Conservation (phyloP, 192 early-diverging fungal genomes). For the Gamsiella multidivaricata region DNA sequence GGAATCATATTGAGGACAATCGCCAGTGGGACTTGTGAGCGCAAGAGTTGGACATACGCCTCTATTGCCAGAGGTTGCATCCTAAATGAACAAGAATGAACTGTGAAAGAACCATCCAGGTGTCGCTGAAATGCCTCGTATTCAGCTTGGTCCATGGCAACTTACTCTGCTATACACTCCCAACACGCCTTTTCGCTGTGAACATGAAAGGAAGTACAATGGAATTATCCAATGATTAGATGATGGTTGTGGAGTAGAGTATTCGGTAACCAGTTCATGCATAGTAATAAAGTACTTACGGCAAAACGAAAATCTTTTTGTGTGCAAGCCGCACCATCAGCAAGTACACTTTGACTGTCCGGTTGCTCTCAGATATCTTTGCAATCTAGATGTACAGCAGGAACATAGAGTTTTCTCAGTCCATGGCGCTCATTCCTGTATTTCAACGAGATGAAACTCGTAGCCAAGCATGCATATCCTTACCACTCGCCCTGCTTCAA, state of each 20-base stretch:
- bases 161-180: slow-evolving; percentile 34
- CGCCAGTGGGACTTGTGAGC: slow-evolving; percentile 4
- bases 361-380: slow-evolving; percentile 15
- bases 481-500: slow-evolving; percentile 5
- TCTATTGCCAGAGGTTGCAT: slow-evolving; percentile 36
- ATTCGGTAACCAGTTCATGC: no score
- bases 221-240: no score
- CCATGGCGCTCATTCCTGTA: no score
- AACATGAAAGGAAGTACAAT: not conserved
- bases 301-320: not conserved
- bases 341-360: slow-evolving; percentile 19
- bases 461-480: not conserved
- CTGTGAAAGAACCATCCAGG: no score
- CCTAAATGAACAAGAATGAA: slow-evolving; percentile 1
- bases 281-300: no score
- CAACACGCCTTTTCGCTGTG: slow-evolving; percentile 27
- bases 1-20: slow-evolving; percentile 33
- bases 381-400: slow-evolving; percentile 5
- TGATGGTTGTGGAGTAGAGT: no score
- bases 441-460: no score
- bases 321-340: slow-evolving; percentile 6
- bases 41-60: slow-evolving; percentile 17
- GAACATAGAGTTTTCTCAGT: not conserved
- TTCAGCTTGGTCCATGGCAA: not conserved
- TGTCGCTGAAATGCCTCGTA: not conserved